Evolutionary conservation across 805 yeast genomes (phyloP).

Genomic region (Yarrowia phangngaensis): DNA sequence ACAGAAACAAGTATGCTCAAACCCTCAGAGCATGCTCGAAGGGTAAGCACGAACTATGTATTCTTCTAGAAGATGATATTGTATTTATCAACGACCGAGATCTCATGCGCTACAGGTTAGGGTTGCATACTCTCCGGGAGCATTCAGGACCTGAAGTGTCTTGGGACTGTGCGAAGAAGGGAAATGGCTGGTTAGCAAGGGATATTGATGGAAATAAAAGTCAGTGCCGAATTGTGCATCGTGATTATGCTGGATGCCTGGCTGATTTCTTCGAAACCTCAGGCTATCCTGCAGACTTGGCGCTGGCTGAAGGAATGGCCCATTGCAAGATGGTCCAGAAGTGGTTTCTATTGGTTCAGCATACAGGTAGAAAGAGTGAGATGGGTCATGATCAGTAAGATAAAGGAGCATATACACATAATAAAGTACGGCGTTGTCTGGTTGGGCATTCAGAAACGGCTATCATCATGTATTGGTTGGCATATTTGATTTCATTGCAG

Average conservation of each 20-base stretch:
- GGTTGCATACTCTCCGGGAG: conserved; percentile 3
- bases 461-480: no score
- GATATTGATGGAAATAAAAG: conserved; percentile 14
- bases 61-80: conserved; percentile 31
- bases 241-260: conserved; percentile 9
- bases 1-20: conserved; percentile 21
- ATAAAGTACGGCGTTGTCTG: no score
- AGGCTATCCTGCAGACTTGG: not conserved
- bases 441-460: no score
- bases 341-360: conserved; percentile 31
- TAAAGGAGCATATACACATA: no score
- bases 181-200: conserved; percentile 3
- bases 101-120: not conserved
- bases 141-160: conserved; percentile 15
- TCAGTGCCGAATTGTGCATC: conserved; percentile 16
- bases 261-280: conserved; percentile 9
- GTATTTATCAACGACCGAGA: conserved; percentile 26
- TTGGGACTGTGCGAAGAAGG: conserved; percentile 24
- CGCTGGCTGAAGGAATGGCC: conserved; percentile 12
- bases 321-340: conserved; percentile 17
- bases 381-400: conserved; percentile 10
- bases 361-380: conserved; percentile 27
- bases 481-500: no score
- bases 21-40: conserved; percentile 25
- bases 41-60: conserved; percentile 30